Percentiles rank a stretch among this genome's conserved stretches.
Conservation (phyloP, 164 flowering plant genomes). For the Liquidambar formosana region DNA sequence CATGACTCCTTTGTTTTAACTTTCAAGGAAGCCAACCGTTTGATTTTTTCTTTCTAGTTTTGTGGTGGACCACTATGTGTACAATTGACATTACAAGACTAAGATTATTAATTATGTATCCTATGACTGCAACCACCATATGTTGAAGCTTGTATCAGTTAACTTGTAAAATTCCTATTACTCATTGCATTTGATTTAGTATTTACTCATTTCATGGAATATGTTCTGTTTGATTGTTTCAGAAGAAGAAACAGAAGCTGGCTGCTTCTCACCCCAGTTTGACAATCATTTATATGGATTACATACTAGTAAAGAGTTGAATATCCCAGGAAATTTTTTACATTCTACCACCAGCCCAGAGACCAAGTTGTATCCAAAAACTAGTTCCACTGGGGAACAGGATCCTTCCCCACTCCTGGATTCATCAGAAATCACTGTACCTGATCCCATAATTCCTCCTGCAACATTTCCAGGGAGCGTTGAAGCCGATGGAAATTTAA, state of each 20-base stretch:
- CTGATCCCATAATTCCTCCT: too few relatives aligned
- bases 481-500: too few relatives aligned
- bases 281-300: neutral
- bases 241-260: neutral
- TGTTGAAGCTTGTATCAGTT: neutral
- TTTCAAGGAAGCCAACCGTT: too few relatives aligned
- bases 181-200: too few relatives aligned
- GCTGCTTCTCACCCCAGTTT: neutral
- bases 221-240: neutral
- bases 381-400: neutral
- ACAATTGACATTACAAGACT: too few relatives aligned
- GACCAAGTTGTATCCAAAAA: neutral
- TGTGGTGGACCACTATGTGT: too few relatives aligned
- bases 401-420: neutral
- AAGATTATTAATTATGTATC: too few relatives aligned
- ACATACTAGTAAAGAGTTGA: neutral
- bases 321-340: neutral
- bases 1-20: too few relatives aligned
- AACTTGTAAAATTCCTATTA: neutral
- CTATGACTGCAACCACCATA: neutral
- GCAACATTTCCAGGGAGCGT: too few relatives aligned
- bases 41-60: too few relatives aligned
- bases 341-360: neutral
- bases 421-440: neutral
- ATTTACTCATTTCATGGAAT: too few relatives aligned